These are phyloP conservation scores for Colletotrichum sp. DNA, from an alignment of 2,329 filamentous ascomycete genomes.

Conservation along the genomic window DNA sequence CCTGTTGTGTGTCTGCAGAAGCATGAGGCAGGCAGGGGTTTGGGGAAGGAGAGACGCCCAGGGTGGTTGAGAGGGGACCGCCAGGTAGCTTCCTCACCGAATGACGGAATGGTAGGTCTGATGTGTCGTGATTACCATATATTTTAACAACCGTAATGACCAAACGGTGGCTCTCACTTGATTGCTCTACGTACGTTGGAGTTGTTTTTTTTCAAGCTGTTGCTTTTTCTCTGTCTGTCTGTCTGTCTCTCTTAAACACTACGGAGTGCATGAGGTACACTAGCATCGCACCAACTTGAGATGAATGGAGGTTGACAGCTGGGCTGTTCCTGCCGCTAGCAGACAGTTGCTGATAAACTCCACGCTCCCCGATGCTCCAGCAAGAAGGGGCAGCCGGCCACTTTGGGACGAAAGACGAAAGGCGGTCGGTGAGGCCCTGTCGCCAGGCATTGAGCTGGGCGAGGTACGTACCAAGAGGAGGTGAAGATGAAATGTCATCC, in stretches of 20 bases:
- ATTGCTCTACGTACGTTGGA: not conserved
- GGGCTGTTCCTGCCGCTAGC: not conserved
- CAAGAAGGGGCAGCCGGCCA: not conserved
- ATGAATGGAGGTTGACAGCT: not conserved
- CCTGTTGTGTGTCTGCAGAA: conserved; percentile 18
- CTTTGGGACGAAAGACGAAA: not conserved
- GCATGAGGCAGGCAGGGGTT: not conserved
- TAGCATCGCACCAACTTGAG: not conserved
- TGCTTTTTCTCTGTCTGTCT: not conserved
- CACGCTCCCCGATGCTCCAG: not conserved
- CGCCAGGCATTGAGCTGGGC: not conserved
- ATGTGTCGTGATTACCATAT: conserved; percentile 3
- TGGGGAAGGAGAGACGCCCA: not conserved
- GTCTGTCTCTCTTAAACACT: not conserved
- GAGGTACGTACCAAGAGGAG: not conserved
- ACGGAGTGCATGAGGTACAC: not conserved
- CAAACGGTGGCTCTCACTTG: not conserved
- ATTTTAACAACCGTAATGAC: not conserved
- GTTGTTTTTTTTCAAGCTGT: not conserved
- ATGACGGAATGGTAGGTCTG: conserved; percentile 11
- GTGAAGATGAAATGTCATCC: not conserved
- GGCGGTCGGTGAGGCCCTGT: not conserved
- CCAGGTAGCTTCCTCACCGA: not conserved
- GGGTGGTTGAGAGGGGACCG: not conserved
- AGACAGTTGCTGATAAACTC: not conserved